phyloP scores from a whole-genome alignment of 202 grass and related monocot genomes.

The Elaeis oleifera region DNA sequence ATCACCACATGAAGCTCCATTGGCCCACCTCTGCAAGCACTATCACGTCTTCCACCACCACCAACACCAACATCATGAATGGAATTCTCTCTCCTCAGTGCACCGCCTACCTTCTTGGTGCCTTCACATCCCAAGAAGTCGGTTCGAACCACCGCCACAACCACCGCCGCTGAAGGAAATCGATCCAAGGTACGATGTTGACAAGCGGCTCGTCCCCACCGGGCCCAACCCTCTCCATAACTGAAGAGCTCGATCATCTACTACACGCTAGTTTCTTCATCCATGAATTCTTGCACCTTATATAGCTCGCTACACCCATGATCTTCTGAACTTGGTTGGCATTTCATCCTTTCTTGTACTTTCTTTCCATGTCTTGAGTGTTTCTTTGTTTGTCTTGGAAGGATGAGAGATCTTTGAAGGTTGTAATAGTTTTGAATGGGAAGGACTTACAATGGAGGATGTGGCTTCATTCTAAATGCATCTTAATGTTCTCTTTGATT shows the following conservation, averaged over 20 bases:
- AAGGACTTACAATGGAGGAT: slow-evolving; percentile 94
- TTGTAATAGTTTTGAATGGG: slow-evolving; percentile 18
- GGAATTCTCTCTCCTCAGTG: background rate
- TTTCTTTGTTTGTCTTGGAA: background rate
- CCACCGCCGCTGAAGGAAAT: slow-evolving; percentile 41
- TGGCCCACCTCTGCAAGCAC: slow-evolving; percentile 25
- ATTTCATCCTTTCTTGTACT: slow-evolving; percentile 78
- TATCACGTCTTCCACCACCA: slow-evolving; percentile 24
- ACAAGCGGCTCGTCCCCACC: slow-evolving; percentile 70
- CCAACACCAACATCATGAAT: slow-evolving; percentile 2
- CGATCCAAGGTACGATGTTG: slow-evolving; percentile 56
- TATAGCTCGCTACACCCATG: background rate
- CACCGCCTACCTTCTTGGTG: slow-evolving; percentile 31
- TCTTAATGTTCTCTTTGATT: slow-evolving; percentile 13
- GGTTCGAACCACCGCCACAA: slow-evolving; percentile 1
- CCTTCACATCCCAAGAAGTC: slow-evolving; percentile 27
- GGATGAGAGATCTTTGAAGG: background rate
- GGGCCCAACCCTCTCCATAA: slow-evolving; percentile 94
- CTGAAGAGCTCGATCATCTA: slow-evolving; percentile 5
- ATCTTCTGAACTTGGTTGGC: slow-evolving; percentile 5
- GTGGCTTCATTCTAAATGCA: slow-evolving; percentile 29
- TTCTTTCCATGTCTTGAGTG: slow-evolving; percentile 46
- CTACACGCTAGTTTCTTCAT: slow-evolving; percentile 22
- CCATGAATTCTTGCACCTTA: slow-evolving; percentile 25
- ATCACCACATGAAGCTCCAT: slow-evolving; percentile 14